Evolutionary conservation across 257 asterid genomes (phyloP), one percentile per base, ranked within the genome.

Genomic region (Rubia yunnanensis): DNA sequence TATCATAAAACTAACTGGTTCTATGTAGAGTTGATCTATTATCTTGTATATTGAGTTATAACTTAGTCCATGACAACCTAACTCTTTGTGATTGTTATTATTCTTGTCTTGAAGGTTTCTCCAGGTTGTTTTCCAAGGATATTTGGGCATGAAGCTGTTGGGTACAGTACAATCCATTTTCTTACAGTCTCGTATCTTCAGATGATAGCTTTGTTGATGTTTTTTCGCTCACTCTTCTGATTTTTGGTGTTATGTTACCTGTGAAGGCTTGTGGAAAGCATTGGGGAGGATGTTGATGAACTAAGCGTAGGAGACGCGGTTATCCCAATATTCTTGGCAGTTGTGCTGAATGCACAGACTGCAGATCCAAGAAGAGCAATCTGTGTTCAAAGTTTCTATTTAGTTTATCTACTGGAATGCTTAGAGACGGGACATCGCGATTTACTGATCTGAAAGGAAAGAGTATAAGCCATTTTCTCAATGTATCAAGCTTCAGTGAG

Each of bases 241-340:
- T n/a, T n/a, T n/a, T n/a, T n/a, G n/a, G n/a, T n/a, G n/a, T n/a
- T n/a, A n/a, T n/a, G n/a, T n/a, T n/a, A n/a, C n/a, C n/a, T n/a
- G n/a, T n/a, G n/a, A n/a, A 92, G 97, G 74, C 70, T 88, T 30
- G 83, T 94, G 1, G 99, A 94, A 84, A 94, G 96, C 74, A 78
- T 86, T 56, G 99, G 96, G 23, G 88, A 87, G 26, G 79, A 77
- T 20, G 96, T 89, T 13, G 61, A 59, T 1, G 94, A 72, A 53
- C 53, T 89, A 0, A 82, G 36, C 5, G 81, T 74, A 39, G 96
- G 99, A 4, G 97, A 87, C 65, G 78, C 50, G 32, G 97, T 89
- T n/a, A 63, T 92, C 64, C 98, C 98, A 1, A 58, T 80, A 65
- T 86, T 92, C 70, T 20, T 89, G 67, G 38, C 97, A 0, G 99